phyloP scores from a whole-genome alignment of 2,329 filamentous ascomycete genomes.

The Xylaria sp. region DNA sequence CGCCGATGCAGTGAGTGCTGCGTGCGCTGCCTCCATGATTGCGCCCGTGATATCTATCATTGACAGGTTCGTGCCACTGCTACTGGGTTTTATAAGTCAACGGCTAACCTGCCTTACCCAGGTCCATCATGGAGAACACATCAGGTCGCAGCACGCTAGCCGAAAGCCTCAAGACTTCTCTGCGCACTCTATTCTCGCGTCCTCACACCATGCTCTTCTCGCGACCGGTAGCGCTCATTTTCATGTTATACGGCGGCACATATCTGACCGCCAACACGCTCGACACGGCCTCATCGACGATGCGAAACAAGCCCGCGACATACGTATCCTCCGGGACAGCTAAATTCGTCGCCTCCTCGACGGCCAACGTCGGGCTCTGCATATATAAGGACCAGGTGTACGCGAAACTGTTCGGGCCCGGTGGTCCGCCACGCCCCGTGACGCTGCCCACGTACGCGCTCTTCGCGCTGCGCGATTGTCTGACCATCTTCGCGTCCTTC shows the following conservation, averaged over 20 bases:
- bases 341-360: constrained; percentile 83
- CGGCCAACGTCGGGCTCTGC: constrained; percentile 86
- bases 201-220: constrained; percentile 71
- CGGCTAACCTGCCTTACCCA: constrained; percentile 46
- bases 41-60: constrained; percentile 89
- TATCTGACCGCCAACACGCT: constrained; percentile 89
- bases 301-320: constrained; percentile 64
- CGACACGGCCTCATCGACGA: constrained; percentile 79
- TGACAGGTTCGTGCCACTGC: constrained; percentile 69
- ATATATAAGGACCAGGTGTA: constrained; percentile 92
- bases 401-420: constrained; percentile 81
- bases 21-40: constrained; percentile 77
- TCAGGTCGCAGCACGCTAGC: constrained; percentile 71
- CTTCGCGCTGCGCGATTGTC: constrained; percentile 83
- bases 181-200: constrained; percentile 64
- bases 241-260: constrained; percentile 84
- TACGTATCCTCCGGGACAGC: constrained; percentile 76
- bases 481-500: constrained; percentile 93
- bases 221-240: constrained; percentile 75
- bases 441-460: constrained; percentile 77
- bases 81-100: background rate
- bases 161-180: constrained; percentile 67
- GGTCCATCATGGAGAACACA: constrained; percentile 84
- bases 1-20: constrained; percentile 75
- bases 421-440: constrained; percentile 63